Conservation (phyloP, 495 filamentous ascomycete species). For the Aspergillus funiculosus region DNA sequence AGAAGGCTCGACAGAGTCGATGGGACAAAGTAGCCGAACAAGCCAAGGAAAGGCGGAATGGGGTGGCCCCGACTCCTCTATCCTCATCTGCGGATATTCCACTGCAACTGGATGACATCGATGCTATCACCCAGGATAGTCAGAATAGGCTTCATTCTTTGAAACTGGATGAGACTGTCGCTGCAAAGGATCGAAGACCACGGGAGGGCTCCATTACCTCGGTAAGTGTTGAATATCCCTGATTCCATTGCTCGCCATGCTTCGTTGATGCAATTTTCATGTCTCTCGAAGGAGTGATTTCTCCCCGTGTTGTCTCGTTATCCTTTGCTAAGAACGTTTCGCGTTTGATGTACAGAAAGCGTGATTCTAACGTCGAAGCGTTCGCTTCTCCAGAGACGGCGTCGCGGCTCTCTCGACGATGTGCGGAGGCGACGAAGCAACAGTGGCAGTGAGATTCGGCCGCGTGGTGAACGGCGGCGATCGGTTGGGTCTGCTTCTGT, state of each 20-base stretch:
- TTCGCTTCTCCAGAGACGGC: conserved; percentile 49
- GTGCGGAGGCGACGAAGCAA: conserved; percentile 42
- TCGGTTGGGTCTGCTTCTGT: conserved; percentile 39
- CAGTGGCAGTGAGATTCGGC: conserved; percentile 42
- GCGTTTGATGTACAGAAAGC: conserved; percentile 37
- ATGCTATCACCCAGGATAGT: conserved; percentile 72
- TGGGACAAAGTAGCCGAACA: conserved; percentile 83
- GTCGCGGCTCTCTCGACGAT: conserved; percentile 40
- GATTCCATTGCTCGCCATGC: conserved; percentile 20
- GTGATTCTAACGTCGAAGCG: conserved; percentile 49
- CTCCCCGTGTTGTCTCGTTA: conserved; percentile 23
- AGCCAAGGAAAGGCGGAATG: conserved; percentile 62
- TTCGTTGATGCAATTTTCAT: conserved; percentile 14
- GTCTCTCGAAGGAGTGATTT: conserved; percentile 7
- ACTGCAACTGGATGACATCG: conserved; percentile 62
- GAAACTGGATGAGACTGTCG: conserved; percentile 62
- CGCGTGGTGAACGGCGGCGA: conserved; percentile 35
- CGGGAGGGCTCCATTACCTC: conserved; percentile 20
- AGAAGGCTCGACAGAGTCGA: conserved; percentile 67
- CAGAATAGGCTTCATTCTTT: conserved; percentile 77
- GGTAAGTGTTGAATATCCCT: conserved; percentile 37
- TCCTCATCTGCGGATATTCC: conserved; percentile 43
- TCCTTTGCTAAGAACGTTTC: conserved; percentile 41
- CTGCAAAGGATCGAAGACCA: conserved; percentile 41
- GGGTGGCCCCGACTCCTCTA: conserved; percentile 32